phyloP scores from a whole-genome alignment of 495 filamentous ascomycete genomes.

The Penicillium ucsense region DNA sequence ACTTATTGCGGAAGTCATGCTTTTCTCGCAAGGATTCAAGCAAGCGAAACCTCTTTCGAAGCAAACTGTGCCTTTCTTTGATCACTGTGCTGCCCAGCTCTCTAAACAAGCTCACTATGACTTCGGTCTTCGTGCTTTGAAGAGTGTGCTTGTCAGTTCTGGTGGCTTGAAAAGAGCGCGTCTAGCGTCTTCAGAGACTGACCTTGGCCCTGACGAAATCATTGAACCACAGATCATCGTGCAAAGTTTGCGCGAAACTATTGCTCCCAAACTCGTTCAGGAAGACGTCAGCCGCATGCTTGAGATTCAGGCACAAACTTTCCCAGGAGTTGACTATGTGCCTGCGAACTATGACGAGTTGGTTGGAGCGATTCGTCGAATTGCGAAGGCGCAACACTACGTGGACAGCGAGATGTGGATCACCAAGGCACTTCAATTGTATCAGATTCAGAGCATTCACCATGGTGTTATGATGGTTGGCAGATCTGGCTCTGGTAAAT shows the following conservation, averaged over 20 bases:
- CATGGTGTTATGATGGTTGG: constrained; percentile 99
- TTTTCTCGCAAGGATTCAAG: constrained; percentile 97
- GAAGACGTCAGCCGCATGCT: constrained; percentile 84
- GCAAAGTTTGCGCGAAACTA: constrained; percentile 95
- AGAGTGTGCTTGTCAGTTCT: constrained; percentile 96
- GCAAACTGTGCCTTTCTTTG: constrained; percentile 96
- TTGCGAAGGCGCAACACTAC: constrained; percentile 71
- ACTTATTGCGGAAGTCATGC: constrained; percentile 98
- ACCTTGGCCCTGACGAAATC: constrained; percentile 57
- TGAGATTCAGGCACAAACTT: constrained; percentile 71
- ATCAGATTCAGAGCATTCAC: constrained; percentile 94
- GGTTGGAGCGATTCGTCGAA: constrained; percentile 67
- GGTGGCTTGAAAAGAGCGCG: constrained; percentile 87
- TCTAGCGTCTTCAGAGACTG: constrained; percentile 46
- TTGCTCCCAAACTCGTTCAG: constrained; percentile 91
- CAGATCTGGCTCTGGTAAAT: constrained; percentile 90
- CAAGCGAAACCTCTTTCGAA: constrained; percentile 87
- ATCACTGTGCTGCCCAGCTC: constrained; percentile 66
- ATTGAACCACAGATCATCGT: constrained; percentile 98
- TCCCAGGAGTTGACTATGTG: constrained; percentile 87
- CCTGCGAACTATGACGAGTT: constrained; percentile 76
- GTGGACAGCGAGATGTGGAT: constrained; percentile 92
- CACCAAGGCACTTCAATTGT: constrained; percentile 89
- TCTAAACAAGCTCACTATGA: constrained; percentile 99
- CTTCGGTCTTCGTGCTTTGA: constrained; percentile 92